These are phyloP conservation scores for Leucocoprinus gongylophorus DNA, from an alignment of 1,284 basidiomycete genomes.

Conservation along the genomic window DNA sequence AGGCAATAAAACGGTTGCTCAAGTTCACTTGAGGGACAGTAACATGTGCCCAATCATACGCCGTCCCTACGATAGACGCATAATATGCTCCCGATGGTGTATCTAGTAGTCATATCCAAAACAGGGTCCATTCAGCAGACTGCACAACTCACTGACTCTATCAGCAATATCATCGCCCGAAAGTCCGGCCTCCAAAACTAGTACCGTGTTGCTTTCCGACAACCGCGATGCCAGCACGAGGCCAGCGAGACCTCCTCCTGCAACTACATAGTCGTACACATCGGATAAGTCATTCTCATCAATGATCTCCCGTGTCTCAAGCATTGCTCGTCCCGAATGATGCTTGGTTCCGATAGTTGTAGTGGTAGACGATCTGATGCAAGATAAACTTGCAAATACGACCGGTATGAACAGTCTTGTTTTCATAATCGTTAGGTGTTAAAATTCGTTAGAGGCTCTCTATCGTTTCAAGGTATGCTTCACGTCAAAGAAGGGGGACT, in stretches of 20 bases:
- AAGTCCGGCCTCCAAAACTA: slow-evolving; percentile 60
- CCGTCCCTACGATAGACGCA: slow-evolving; percentile 39
- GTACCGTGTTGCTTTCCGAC: slow-evolving; percentile 53
- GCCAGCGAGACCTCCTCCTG: slow-evolving; percentile 42
- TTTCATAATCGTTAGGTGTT: background rate
- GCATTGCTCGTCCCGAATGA: background rate
- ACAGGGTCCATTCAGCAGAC: background rate
- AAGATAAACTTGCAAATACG: background rate
- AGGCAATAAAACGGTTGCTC: slow-evolving; percentile 34
- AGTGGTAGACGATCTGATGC: background rate
- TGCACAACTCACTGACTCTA: slow-evolving; percentile 31
- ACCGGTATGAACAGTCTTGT: background rate
- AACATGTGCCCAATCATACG: slow-evolving; percentile 57
- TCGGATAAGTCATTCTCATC: slow-evolving; percentile 3
- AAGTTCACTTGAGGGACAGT: slow-evolving; percentile 45
- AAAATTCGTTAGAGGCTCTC: background rate
- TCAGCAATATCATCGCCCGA: slow-evolving; percentile 42
- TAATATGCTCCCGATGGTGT: slow-evolving; percentile 49
- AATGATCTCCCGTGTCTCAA: slow-evolving; percentile 3
- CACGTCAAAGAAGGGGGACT: too few species aligned
- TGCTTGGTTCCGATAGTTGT: background rate
- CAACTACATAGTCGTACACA: slow-evolving; percentile 43
- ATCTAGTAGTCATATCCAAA: slow-evolving; percentile 28
- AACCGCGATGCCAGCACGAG: slow-evolving; percentile 36
- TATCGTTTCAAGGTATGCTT: too few species aligned